Evolutionary conservation across 139 green algal species (phyloP), one percentile per base, ranked within the genome.

Genomic region (Coelastrella sp.): DNA sequence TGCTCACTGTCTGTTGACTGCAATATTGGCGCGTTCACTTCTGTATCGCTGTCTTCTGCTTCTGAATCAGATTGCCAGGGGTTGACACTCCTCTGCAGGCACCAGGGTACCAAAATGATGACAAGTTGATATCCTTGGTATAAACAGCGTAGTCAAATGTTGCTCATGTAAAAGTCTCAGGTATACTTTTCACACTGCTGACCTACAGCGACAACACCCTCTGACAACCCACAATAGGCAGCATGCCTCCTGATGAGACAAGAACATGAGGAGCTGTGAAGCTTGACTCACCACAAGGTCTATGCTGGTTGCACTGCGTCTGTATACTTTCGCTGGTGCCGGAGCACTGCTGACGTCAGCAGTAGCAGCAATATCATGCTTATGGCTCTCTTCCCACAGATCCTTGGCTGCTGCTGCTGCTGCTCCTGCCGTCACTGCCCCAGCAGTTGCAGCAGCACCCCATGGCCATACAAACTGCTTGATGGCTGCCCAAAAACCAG

Each of bases 381-480:
- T 64, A 21, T 64, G 53, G 30, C 53, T 64, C 21, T 64, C 53
- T 32, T 64, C 53, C 53, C 53, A 64, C 53, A 64, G 21, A n/a
- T 64, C 53, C 21, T 64, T 64, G 2, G 64, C 64, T 45, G 67
- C 67, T 57, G 67, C 67, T 3, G 67, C 67, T 50, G 67, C 67
- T 19, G 67, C 40, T n/a, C 25, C 71, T 21, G 43, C 71, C 38
- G 13, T 50, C 45, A 50, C 71, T 63, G 23, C 50, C 5, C 45
- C 13, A 19, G 38, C 48, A 67, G 73, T 37, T 13, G 32, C 73
- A 34, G 32, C 67, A 13, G 5, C 23, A 21, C 27, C 34, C 34
- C 66, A 64, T 32, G 53, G 53, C 53, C 53, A 64, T 21, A 64
- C 3, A 19, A 64, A n/a, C 53, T 21, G 53, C 53, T 64, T 64